These are phyloP conservation scores for Anisogramma anomala DNA, from an alignment of 2,329 filamentous ascomycete species.

Conservation along the genomic window DNA sequence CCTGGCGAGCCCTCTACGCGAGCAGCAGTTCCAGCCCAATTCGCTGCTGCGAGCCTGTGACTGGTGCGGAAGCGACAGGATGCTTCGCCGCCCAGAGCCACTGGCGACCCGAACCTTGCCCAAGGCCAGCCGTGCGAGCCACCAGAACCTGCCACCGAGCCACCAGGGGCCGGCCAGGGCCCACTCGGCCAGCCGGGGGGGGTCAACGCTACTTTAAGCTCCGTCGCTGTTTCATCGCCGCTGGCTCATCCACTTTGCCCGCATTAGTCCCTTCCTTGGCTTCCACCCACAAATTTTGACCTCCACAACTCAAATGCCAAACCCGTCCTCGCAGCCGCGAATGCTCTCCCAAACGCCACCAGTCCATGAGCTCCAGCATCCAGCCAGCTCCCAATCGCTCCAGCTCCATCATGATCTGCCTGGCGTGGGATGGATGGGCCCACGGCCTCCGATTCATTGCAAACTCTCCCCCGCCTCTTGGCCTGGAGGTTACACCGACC, in stretches of 20 bases:
- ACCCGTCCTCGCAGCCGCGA: neutral
- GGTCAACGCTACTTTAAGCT: slow-evolving; percentile 15
- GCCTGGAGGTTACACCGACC: too few relatives aligned
- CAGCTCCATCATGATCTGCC: too few relatives aligned
- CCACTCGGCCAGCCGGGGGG: slow-evolving; percentile 12
- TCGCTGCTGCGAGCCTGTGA: slow-evolving; percentile 9
- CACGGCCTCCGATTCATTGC: slow-evolving; percentile 1
- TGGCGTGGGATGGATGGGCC: too few relatives aligned
- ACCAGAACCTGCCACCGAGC: neutral
- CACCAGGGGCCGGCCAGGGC: slow-evolving; percentile 3
- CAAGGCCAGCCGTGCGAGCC: neutral
- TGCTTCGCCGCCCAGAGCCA: neutral
- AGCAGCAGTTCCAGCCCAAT: slow-evolving; percentile 3
- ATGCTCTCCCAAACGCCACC: neutral
- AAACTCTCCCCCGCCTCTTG: neutral
- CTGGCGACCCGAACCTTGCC: slow-evolving; percentile 1
- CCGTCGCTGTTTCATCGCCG: slow-evolving; percentile 16
- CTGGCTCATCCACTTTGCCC: slow-evolving; percentile 11
- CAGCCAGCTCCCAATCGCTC: too few relatives aligned
- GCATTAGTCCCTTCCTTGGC: slow-evolving; percentile 9
- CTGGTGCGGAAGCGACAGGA: slow-evolving; percentile 9
- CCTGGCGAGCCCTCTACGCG: neutral
- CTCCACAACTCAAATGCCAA: neutral
- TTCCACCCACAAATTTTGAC: neutral
- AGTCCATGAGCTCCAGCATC: neutral